A percentile compares a stretch with the other conserved stretches of the same genome.
phyloP scores from a whole-genome alignment of 2,329 filamentous ascomycete species.

The Mariannaea elegans region DNA sequence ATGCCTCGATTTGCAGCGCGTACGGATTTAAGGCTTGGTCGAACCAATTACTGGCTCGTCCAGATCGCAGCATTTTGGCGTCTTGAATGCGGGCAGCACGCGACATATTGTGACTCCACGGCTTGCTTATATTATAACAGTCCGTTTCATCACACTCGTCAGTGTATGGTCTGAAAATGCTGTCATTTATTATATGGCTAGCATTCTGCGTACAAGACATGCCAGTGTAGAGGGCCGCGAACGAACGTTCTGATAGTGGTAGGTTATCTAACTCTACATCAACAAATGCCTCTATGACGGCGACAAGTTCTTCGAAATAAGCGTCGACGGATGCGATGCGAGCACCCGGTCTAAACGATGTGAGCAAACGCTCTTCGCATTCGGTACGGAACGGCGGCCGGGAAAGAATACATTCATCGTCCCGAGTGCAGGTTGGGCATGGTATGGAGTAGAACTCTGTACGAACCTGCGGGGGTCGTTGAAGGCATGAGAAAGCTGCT shows the following conservation, averaged over 20 bases:
- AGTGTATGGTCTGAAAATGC: neutral
- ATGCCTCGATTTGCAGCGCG: neutral
- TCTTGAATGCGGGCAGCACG: conserved; percentile 23
- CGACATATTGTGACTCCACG: conserved; percentile 24
- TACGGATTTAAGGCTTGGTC: neutral
- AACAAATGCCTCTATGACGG: neutral
- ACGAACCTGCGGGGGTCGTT: conserved; percentile 10
- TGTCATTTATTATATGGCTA: neutral
- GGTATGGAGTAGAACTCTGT: conserved; percentile 22
- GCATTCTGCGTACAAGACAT: conserved; percentile 11
- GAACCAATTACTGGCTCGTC: conserved; percentile 2
- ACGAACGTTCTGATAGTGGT: neutral
- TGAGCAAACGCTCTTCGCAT: neutral
- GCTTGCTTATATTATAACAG: conserved; percentile 9
- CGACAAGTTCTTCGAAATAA: neutral
- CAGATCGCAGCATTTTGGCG: conserved; percentile 1
- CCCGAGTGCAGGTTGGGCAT: conserved; percentile 24
- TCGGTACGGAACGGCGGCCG: neutral
- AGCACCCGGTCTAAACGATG: neutral
- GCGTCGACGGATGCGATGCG: neutral
- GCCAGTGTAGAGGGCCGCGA: neutral
- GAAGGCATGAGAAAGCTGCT: neutral
- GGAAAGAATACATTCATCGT: conserved; percentile 21
- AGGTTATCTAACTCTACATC: neutral
- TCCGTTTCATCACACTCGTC: neutral